Evolutionary conservation across 1,284 basidiomycete genomes (phyloP), one percentile per base, ranked within the genome.

Genomic region (Apiotrichum sp.): DNA sequence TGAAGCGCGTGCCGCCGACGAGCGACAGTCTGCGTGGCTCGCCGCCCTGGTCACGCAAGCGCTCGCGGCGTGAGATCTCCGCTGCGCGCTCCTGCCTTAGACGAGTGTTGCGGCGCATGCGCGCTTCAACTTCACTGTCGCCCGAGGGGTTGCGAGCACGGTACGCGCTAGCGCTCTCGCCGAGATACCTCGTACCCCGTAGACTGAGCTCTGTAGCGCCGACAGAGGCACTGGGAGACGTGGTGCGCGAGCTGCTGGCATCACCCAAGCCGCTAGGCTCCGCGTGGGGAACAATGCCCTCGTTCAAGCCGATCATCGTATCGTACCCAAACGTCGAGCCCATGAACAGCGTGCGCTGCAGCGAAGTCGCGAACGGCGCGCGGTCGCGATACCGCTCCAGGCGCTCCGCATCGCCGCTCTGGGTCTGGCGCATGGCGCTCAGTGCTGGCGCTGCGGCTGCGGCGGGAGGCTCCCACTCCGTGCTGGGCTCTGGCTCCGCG

Each of bases 1-100:
- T 66, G 62, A 77, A 72, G 29, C 62, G 64, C 10, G 66, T 62
- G 10, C 70, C 70, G 7, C 73, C 73, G 22, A 75, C 59, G 33
- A 64, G 64, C 5, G 62, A 61, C 48, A 75, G 59, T 35, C 61
- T 63, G 59, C 67, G 68, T 38, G 53, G 42, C 38, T 53, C 49
- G 39, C 36, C 48, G 7, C 45, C 56, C 14, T 35, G 40, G 14
- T 29, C 38, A 4, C 34, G 42, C 5, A 57, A 42, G 7, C 47
- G 41, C 6, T 50, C 42, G 10, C 57, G 43, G 29, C 50, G 46
- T 42, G 50, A 16, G 29, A 57, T 49, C 32, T 50, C 52, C 34
- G 59, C 56, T 14, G 50, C 43, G 4, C 54, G 54, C 35, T 41
- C 47, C 44, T 45, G 16, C 8, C 40, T n/a, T 7, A 8, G 31